Percentiles rank a stretch among this genome's conserved stretches.
These are phyloP conservation scores for Pythium rhizo-oryzae DNA, from an alignment of 352 stramenopile genomes.

Conservation along the genomic window DNA sequence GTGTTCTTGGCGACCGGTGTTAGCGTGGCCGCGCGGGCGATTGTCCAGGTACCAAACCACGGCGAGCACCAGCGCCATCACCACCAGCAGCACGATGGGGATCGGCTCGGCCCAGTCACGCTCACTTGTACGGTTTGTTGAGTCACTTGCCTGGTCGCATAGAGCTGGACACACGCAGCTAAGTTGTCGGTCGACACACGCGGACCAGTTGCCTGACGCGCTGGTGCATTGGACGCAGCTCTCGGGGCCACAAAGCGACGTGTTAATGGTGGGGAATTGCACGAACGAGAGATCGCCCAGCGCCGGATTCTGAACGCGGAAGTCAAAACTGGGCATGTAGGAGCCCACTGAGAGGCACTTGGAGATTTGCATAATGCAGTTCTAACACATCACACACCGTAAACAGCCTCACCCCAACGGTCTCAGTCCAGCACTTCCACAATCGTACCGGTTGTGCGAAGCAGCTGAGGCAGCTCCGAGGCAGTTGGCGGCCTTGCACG, in stretches of 20 bases:
- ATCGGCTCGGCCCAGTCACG: neutral
- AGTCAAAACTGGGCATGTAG: too few relatives aligned
- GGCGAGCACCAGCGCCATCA: neutral
- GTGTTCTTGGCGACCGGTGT: neutral
- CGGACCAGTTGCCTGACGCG: neutral
- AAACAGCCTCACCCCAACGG: too few relatives aligned
- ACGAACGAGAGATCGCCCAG: neutral
- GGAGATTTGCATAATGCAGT: too few relatives aligned
- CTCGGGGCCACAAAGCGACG: neutral
- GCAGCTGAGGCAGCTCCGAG: too few relatives aligned
- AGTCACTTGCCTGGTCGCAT: neutral
- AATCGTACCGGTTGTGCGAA: too few relatives aligned
- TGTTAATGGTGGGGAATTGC: neutral
- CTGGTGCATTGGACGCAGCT: neutral
- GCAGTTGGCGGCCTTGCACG: too few relatives aligned
- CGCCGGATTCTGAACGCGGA: neutral
- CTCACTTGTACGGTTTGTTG: neutral
- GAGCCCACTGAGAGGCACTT: too few relatives aligned
- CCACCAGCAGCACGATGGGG: neutral
- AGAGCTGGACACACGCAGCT: neutral
- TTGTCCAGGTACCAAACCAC: neutral
- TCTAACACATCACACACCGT: too few relatives aligned
- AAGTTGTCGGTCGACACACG: neutral
- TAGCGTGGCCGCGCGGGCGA: too few relatives aligned
- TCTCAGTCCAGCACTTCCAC: too few relatives aligned